Evolutionary conservation across 176 grass and related monocot genomes (phyloP).

Genomic region (Saccharum spontaneum): DNA sequence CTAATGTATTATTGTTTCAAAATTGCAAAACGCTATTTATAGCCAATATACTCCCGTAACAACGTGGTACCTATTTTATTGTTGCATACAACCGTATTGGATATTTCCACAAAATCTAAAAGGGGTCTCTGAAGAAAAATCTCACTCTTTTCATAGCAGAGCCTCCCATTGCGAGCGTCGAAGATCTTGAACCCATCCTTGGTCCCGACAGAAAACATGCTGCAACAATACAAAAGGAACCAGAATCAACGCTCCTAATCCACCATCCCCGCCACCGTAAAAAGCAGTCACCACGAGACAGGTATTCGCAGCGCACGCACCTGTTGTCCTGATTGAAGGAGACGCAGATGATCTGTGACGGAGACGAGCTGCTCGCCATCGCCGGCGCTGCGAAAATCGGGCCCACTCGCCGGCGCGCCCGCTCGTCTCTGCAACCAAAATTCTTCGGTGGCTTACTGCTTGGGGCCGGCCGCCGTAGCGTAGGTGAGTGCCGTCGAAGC

Average conservation of each 20-base stretch:
- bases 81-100: background rate
- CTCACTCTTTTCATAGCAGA: constrained; percentile 74
- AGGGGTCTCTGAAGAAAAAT: background rate
- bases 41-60: background rate
- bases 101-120: background rate
- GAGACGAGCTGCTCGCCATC: constrained; percentile 71
- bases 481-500: background rate
- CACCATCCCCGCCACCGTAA: background rate
- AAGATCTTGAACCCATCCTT: constrained; percentile 93
- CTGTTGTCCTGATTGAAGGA: constrained; percentile 98
- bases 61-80: background rate
- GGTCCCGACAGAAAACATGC: constrained; percentile 77
- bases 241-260: background rate
- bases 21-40: background rate
- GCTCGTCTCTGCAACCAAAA: background rate
- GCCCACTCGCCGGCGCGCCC: background rate
- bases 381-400: background rate
- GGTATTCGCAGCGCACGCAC: background rate
- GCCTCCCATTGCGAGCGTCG: constrained; percentile 61
- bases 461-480: background rate
- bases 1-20: background rate
- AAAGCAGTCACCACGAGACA: background rate
- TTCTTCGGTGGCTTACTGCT: background rate
- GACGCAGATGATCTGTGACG: constrained; percentile 67
- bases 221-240: constrained; percentile 23